A percentile compares a stretch with the other conserved stretches of the same genome.
phyloP scores from a whole-genome alignment of 805 yeast genomes.

The Yamadazyma sp. region DNA sequence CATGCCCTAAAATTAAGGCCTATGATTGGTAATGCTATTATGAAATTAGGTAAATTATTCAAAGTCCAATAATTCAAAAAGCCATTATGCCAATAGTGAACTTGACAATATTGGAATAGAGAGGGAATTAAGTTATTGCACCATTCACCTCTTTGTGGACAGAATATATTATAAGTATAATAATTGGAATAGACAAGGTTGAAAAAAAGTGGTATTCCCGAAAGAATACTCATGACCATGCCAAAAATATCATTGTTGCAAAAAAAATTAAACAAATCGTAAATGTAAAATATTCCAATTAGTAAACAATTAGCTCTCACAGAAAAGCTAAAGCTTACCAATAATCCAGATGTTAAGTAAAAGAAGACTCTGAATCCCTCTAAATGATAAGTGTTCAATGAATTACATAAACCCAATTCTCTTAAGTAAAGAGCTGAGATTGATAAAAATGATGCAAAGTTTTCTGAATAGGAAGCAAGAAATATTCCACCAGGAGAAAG shows the following conservation, averaged over 20 bases:
- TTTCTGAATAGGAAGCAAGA: constrained; percentile 74
- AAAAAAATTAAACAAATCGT: constrained; percentile 44
- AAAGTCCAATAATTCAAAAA: constrained; percentile 78
- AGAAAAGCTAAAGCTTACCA: constrained; percentile 55
- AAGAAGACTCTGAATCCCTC: too few relatives aligned
- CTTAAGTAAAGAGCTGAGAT: constrained; percentile 55
- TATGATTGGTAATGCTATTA: constrained; percentile 69
- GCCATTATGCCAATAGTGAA: constrained; percentile 82
- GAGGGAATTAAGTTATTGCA: constrained; percentile 58
- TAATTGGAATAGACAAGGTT: constrained; percentile 47
- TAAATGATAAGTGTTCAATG: background rate
- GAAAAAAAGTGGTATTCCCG: constrained; percentile 55
- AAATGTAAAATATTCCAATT: constrained; percentile 63
- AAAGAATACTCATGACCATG: constrained; percentile 17
- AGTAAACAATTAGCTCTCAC: constrained; percentile 76
- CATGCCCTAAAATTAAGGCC: constrained; percentile 42
- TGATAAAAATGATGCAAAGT: constrained; percentile 59
- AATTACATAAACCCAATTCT: constrained; percentile 28
- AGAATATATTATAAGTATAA: constrained; percentile 54
- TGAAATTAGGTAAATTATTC: constrained; percentile 78
- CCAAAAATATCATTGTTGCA: background rate
- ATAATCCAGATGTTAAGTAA: constrained; percentile 49
- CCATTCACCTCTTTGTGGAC: constrained; percentile 80
- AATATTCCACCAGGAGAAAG: constrained; percentile 83
- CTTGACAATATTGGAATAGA: constrained; percentile 69